Base-by-base conservation (phyloP, 495 filamentous ascomycete species). In the Neurospora sublineolata region DNA sequence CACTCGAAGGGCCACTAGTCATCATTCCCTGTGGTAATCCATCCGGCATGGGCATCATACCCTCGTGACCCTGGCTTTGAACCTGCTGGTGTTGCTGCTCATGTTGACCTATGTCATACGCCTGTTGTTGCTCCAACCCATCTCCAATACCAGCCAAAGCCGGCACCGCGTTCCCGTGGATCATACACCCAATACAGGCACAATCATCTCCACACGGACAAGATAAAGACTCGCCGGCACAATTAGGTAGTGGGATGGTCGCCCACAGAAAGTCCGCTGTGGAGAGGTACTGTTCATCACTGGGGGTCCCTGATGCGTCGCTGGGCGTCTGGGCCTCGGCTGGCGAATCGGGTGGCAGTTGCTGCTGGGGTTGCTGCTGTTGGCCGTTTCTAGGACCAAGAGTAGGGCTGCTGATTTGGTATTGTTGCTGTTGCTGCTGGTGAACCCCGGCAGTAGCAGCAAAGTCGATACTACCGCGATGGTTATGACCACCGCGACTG, bases 161-260 rank as follows among this genome's bases (percentile, higher is more conserved):
- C 1, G 52, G 52, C 27, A 9, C 52, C 52, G 52, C 27, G 12
- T 64, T 33, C 6, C 52, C 52, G 6, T 70, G 76, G n/a, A 81
- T 72, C 16, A 73, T 30, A 70, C 86, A 87, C 18, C 84, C 86
- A 4, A 85, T 73, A 70, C 86, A 88, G 33, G 82, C 73, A 73
- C 86, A 88, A 70, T 84, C 82, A 69, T 87, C 84, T 6, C 85
- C 86, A 69, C 86, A 88, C 3, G 80, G 83, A 69, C 86, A 88
- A 58, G 76, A 78, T 9, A 76, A 73, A 75, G 70, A 79, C 77
- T 8, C 85, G 83, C 2, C 74, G 77, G 64, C 83, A 83, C 5
- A 76, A 41, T 73, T 77, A 10, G 76, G 72, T 23, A 83, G 76
- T 5, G 83, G 78, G 38, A 87, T 81, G 23, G 80, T 80, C 18